Percentiles rank a stretch among this genome's conserved stretches.
Conservation (phyloP, 2,329 filamentous ascomycete genomes). For the Nigrograna mackinnonii region DNA sequence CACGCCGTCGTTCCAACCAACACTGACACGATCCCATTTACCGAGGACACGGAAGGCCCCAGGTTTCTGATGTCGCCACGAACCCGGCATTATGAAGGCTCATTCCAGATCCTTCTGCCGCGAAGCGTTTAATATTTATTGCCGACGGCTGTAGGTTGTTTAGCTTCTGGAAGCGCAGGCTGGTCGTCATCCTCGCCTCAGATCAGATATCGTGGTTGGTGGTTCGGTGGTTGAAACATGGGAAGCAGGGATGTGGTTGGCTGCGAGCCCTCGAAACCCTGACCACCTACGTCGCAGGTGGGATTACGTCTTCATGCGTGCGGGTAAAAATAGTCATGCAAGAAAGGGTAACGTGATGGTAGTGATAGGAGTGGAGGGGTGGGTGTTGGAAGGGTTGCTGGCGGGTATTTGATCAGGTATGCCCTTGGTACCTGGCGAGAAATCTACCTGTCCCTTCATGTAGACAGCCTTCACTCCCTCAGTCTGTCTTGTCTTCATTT, state of each 20-base stretch:
- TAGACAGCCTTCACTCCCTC: neutral
- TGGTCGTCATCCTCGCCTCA: neutral
- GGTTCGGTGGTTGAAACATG: slow-evolving; percentile 13
- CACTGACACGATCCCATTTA: no score
- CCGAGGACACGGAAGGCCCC: no score
- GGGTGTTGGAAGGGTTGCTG: slow-evolving; percentile 1
- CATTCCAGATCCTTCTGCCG: slow-evolving; percentile 3
- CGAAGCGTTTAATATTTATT: slow-evolving; percentile 6
- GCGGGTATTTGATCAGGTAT: slow-evolving; percentile 3
- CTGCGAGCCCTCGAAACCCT: slow-evolving; percentile 4
- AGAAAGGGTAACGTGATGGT: neutral
- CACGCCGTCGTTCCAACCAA: no score
- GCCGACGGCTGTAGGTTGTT: slow-evolving; percentile 2
- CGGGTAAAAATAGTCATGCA: slow-evolving; percentile 10
- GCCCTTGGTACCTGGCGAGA: neutral
- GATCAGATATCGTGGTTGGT: neutral
- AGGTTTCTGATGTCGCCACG: no score
- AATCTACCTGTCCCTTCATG: neutral
- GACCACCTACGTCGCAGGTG: slow-evolving; percentile 11
- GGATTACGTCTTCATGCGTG: slow-evolving; percentile 18
- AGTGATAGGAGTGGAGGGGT: neutral
- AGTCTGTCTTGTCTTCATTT: neutral
- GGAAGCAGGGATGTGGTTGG: slow-evolving; percentile 10
- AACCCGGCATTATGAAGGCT: no score
- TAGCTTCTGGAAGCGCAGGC: slow-evolving; percentile 7